phyloP scores from a whole-genome alignment of 108 stramenopile genomes.

The Epithemia pelagica region DNA sequence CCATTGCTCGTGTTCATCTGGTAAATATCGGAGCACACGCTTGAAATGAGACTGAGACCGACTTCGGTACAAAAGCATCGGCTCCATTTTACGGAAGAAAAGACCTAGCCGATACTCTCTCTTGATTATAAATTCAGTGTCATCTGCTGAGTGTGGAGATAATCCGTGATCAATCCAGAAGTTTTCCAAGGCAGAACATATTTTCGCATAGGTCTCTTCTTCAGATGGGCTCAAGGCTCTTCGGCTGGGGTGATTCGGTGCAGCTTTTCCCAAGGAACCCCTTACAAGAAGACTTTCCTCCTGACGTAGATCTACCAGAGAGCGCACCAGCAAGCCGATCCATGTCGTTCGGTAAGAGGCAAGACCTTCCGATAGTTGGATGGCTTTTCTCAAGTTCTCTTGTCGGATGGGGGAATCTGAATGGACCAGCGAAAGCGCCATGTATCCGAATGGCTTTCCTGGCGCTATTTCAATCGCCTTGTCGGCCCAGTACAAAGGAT shows the following conservation, averaged over 20 bases:
- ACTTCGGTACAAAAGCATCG: slow-evolving; percentile 2
- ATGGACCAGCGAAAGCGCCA: slow-evolving; percentile 14
- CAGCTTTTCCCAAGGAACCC: slow-evolving; percentile 12
- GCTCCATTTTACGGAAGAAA: slow-evolving; percentile 38
- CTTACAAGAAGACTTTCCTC: slow-evolving; percentile 14
- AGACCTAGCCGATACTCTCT: slow-evolving; percentile 26
- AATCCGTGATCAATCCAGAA: background rate
- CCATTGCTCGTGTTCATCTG: background rate
- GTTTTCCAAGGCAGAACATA: background rate
- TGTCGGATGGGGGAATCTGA: slow-evolving; percentile 6
- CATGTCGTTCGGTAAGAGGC: background rate
- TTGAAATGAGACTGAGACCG: slow-evolving; percentile 18
- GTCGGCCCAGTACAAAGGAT: slow-evolving; percentile 8
- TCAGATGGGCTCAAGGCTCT: slow-evolving; percentile 10
- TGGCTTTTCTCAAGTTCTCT: slow-evolving; percentile 13
- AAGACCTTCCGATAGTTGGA: background rate
- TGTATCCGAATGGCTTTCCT: slow-evolving; percentile 19
- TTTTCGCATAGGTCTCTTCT: slow-evolving; percentile 6
- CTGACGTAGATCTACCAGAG: slow-evolving; percentile 25
- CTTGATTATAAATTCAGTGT: slow-evolving; percentile 2
- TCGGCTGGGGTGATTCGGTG: slow-evolving; percentile 8
- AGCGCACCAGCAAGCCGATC: slow-evolving; percentile 14
- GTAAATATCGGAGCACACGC: slow-evolving; percentile 2
- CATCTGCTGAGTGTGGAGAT: background rate
- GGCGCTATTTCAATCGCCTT: slow-evolving; percentile 22